A percentile compares a stretch with the other conserved stretches of the same genome.
Evolutionary conservation across 2,329 filamentous ascomycete genomes (phyloP).

Genomic region (Alternaria tenuissima): DNA sequence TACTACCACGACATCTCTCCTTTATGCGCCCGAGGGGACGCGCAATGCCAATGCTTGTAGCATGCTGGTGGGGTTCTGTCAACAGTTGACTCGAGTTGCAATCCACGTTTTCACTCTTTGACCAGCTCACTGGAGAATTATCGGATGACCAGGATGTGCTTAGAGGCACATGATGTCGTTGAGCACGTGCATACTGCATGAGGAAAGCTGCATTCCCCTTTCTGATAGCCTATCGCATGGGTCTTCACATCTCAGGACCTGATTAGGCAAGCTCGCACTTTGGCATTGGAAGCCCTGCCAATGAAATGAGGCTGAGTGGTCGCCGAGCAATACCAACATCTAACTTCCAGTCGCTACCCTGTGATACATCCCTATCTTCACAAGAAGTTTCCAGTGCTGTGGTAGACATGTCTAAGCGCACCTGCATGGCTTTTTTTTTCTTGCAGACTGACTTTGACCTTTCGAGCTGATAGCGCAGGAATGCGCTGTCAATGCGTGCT

Average conservation of each 20-base stretch:
- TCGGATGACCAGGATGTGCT: slow-evolving; percentile 9
- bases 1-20: slow-evolving; percentile 11
- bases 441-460: slow-evolving; percentile 8
- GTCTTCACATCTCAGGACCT: slow-evolving; percentile 5
- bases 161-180: slow-evolving; percentile 2
- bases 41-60: slow-evolving; percentile 13
- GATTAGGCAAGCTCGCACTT: slow-evolving; percentile 5
- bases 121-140: neutral
- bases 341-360: slow-evolving; percentile 20
- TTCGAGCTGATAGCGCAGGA: slow-evolving; percentile 3
- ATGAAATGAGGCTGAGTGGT: slow-evolving; percentile 38
- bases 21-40: slow-evolving; percentile 16
- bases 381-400: slow-evolving; percentile 2
- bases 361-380: slow-evolving; percentile 14
- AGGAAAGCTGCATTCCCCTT: slow-evolving; percentile 23
- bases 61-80: slow-evolving; percentile 3
- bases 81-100: slow-evolving; percentile 21
- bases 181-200: slow-evolving; percentile 21
- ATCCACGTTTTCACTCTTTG: slow-evolving; percentile 13
- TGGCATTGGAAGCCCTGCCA: slow-evolving; percentile 25
- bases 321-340: slow-evolving; percentile 30
- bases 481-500: slow-evolving; percentile 11
- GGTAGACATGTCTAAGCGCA: slow-evolving; percentile 7
- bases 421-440: neutral
- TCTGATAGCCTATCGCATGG: slow-evolving; percentile 20